Evolutionary conservation across 1,139 yeast genomes (phyloP).

Genomic region (Suzukiozyma palmioleophila): DNA sequence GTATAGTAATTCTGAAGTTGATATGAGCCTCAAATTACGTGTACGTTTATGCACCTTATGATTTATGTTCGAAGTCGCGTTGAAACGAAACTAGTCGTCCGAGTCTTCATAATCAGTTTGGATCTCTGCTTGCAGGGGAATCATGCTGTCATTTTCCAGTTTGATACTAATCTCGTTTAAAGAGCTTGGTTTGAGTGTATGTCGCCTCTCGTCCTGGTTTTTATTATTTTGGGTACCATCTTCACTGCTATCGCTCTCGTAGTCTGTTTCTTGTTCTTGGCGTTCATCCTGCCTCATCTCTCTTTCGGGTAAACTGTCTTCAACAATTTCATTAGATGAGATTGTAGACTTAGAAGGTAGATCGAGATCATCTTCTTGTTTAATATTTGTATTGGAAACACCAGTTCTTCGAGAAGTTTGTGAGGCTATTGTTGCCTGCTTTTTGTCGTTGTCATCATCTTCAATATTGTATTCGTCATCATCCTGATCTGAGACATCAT

Average conservation of each 20-base stretch:
- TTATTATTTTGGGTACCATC: neutral
- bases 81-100: neutral
- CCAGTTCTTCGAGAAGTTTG: neutral
- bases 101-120: slow-evolving; percentile 3
- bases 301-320: slow-evolving; percentile 6
- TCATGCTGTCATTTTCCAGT: neutral
- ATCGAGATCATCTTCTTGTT: neutral
- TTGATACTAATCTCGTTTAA: neutral
- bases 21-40: too few species aligned
- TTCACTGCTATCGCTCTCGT: slow-evolving; percentile 1
- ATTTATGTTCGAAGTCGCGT: too few species aligned
- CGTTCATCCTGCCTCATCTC: neutral
- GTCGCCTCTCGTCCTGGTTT: neutral
- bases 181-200: too few species aligned
- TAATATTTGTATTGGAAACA: neutral
- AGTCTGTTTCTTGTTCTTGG: slow-evolving; percentile 2
- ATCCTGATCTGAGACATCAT: slow-evolving; percentile 6
- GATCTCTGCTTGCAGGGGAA: neutral
- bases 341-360: neutral
- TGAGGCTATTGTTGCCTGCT: neutral
- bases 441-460: slow-evolving; percentile 5
- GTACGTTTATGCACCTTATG: too few species aligned
- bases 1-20: too few species aligned
- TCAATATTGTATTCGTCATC: slow-evolving; percentile 4
- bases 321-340: slow-evolving; percentile 6